A percentile compares a stretch with the other conserved stretches of the same genome.
Evolutionary conservation across 148 eudicot genomes (phyloP).

Genomic region (Spergularia marina): DNA sequence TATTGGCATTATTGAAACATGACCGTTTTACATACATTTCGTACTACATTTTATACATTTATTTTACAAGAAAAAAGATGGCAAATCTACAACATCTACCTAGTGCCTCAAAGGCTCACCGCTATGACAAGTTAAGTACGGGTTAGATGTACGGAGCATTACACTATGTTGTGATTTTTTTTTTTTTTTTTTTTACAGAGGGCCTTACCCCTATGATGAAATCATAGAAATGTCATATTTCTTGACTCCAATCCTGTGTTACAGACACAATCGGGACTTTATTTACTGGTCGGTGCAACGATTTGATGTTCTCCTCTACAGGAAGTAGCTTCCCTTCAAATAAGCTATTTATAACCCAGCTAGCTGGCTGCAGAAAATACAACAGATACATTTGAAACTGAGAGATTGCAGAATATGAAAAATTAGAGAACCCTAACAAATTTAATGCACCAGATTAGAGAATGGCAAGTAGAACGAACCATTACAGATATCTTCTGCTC

Average conservation of each 20-base stretch:
- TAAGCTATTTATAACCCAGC: slow-evolving; percentile 74
- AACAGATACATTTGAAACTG: slow-evolving; percentile 4
- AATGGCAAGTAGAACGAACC: slow-evolving; percentile 40
- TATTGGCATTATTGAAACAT: no score
- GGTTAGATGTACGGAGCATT: no score
- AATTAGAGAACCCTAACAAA: not conserved
- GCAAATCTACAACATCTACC: no score
- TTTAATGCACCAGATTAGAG: not conserved
- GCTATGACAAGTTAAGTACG: no score
- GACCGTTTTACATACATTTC: no score
- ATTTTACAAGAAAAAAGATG: no score
- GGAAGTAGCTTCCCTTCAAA: slow-evolving; percentile 70
- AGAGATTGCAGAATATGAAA: not conserved
- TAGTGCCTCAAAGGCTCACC: no score
- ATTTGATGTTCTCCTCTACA: slow-evolving; percentile 29
- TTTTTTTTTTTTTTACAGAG: no score
- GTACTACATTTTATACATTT: no score
- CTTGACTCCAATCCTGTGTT: slow-evolving; percentile 52
- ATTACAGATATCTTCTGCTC: slow-evolving; percentile 63
- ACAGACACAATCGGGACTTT: slow-evolving; percentile 34
- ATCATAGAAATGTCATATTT: slow-evolving; percentile 36
- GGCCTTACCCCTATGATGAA: no score
- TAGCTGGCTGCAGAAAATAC: slow-evolving; percentile 50
- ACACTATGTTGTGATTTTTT: no score
- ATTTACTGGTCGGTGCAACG: slow-evolving; percentile 19